A percentile compares a stretch with the other conserved stretches of the same genome.
Conservation (phyloP, 768 basidiomycete genomes). For the Kondoa malvinella region DNA sequence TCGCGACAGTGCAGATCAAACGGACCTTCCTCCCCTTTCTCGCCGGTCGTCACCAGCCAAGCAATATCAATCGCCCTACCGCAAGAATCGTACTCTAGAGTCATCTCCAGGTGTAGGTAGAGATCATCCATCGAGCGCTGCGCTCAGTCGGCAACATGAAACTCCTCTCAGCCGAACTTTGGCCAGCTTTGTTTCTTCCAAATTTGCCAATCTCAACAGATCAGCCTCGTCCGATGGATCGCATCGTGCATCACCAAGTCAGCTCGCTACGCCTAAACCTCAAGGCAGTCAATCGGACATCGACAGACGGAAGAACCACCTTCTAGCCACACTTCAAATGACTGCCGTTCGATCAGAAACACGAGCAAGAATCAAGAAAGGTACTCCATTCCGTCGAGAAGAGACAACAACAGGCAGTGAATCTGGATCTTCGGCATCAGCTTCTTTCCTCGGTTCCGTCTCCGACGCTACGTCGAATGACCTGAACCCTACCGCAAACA, state of each 20-base stretch:
- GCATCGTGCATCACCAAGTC: neutral
- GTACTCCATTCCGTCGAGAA: conserved; percentile 41
- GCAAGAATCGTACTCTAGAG: neutral
- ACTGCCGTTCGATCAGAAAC: conserved; percentile 35
- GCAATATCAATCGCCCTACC: neutral
- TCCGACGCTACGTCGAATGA: conserved; percentile 57
- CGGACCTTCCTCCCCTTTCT: neutral
- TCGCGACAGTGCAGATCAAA: neutral
- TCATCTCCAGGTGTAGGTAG: neutral
- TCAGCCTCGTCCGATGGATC: neutral
- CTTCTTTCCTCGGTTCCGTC: conserved; percentile 38
- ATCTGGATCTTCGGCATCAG: conserved; percentile 40
- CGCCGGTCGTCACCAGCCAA: neutral
- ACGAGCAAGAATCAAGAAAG: conserved; percentile 50
- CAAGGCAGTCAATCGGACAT: conserved; percentile 15
- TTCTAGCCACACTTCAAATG: conserved; percentile 67
- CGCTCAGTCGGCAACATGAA: neutral
- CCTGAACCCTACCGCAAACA: conserved; percentile 55
- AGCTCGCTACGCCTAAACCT: conserved; percentile 6
- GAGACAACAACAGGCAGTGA: neutral
- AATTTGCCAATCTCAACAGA: neutral
- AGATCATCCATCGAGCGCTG: neutral
- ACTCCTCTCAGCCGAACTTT: neutral
- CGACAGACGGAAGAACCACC: conserved; percentile 54
- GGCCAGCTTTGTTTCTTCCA: neutral